Conservation (phyloP, 192 early-diverging fungal genomes). For the Chytriomyces confervae region DNA sequence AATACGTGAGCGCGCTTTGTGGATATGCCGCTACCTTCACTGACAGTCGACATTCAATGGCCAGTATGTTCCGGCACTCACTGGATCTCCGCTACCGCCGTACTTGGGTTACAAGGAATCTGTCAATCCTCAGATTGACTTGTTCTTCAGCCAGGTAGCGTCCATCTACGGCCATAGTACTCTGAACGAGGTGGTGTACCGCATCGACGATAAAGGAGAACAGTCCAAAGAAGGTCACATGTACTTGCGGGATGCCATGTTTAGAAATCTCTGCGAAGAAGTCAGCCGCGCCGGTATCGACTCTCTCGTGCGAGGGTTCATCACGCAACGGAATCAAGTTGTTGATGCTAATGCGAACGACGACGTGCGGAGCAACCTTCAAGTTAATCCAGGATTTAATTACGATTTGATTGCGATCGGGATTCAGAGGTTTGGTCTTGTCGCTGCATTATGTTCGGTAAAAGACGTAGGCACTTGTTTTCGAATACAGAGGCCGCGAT, state of each 20-base stretch:
- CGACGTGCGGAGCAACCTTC: conserved; percentile 35
- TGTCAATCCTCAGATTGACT: conserved; percentile 41
- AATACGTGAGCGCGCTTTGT: conserved; percentile 28
- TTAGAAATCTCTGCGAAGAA: conserved; percentile 34
- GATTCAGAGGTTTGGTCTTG: conserved; percentile 38
- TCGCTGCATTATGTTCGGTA: neutral
- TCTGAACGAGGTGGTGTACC: conserved; percentile 33
- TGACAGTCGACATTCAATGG: neutral
- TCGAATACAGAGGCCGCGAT: conserved; percentile 41
- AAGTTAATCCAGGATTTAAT: conserved; percentile 9
- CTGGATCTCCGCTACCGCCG: conserved; percentile 34
- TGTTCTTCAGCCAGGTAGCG: conserved; percentile 48
- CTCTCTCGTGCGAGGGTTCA: conserved; percentile 43
- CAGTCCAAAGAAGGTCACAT: conserved; percentile 32
- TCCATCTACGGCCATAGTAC: conserved; percentile 50
- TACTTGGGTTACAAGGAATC: conserved; percentile 45
- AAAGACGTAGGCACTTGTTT: conserved; percentile 1
- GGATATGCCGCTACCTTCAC: neutral
- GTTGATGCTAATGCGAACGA: conserved; percentile 35
- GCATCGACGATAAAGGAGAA: conserved; percentile 38
- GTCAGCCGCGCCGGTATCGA: conserved; percentile 33
- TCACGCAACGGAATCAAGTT: conserved; percentile 35
- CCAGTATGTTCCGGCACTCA: conserved; percentile 46
- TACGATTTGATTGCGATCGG: conserved; percentile 44
- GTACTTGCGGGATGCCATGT: conserved; percentile 6